These are phyloP conservation scores for Mallotus japonicus DNA, from an alignment of 441 rosid species.

Conservation along the genomic window DNA sequence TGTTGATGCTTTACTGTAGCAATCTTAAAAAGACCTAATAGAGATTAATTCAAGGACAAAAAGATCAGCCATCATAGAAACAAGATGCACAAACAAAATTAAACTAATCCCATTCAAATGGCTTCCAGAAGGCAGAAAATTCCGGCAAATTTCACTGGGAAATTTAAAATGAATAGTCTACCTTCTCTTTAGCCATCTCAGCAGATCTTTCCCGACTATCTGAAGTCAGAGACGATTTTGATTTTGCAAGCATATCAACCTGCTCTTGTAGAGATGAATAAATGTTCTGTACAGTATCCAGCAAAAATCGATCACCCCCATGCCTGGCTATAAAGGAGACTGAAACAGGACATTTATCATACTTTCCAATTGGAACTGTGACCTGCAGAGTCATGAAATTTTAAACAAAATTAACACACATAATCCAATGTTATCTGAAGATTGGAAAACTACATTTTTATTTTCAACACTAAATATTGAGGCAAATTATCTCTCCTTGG, in stretches of 20 bases:
- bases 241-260: constrained; percentile 45
- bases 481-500: background rate
- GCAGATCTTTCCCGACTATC: constrained; percentile 57
- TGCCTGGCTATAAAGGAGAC: constrained; percentile 84
- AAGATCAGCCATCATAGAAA: background rate
- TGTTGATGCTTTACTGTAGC: background rate
- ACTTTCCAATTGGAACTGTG: constrained; percentile 73
- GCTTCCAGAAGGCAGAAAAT: background rate
- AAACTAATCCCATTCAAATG: constrained; percentile 9
- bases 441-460: background rate
- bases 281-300: constrained; percentile 74
- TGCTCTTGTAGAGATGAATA: constrained; percentile 70
- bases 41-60: background rate
- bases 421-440: background rate
- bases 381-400: constrained; percentile 50
- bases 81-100: background rate
- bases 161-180: constrained; percentile 11
- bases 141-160: background rate
- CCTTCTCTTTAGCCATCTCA: constrained; percentile 94
- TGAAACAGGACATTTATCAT: constrained; percentile 81
- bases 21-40: background rate
- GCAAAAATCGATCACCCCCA: constrained; percentile 89
- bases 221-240: constrained; percentile 43
- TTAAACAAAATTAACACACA: constrained; percentile 4
- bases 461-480: background rate